A percentile compares a stretch with the other conserved stretches of the same genome.
Conservation (phyloP, 2,329 filamentous ascomycete genomes). For the Arthrobotrys iridis region DNA sequence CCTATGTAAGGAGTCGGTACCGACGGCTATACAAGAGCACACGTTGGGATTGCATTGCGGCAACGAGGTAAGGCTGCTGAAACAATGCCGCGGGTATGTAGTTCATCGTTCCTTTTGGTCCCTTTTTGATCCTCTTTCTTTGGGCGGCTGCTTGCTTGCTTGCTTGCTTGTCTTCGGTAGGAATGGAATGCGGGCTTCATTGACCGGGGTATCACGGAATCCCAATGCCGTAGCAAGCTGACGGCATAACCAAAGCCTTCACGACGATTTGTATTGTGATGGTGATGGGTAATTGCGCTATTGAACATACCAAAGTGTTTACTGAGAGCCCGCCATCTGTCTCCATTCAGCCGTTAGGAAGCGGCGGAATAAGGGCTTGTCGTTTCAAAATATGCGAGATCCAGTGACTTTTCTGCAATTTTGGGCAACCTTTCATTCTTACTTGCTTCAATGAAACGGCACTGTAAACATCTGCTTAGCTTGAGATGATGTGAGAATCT, state of each 20-base stretch:
- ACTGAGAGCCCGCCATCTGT: not conserved
- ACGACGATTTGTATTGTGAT: constrained; percentile 9
- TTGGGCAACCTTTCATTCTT: not conserved
- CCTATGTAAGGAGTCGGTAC: constrained; percentile 7
- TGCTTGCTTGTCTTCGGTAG: not conserved
- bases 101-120: not conserved
- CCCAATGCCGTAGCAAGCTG: not conserved
- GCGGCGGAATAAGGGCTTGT: constrained; percentile 2
- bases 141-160: not conserved
- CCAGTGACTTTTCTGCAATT: constrained; percentile 13
- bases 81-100: constrained; percentile 8
- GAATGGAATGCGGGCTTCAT: constrained; percentile 8
- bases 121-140: too few species aligned
- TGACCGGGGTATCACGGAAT: constrained; percentile 18
- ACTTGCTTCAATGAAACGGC: not conserved
- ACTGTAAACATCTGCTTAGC: constrained; percentile 21
- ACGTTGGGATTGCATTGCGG: not conserved
- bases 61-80: constrained; percentile 28
- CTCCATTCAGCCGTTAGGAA: constrained; percentile 5
- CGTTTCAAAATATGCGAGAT: constrained; percentile 53
- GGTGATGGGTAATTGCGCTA: not conserved
- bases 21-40: constrained; percentile 13
- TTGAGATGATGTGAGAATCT: not conserved
- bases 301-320: not conserved
- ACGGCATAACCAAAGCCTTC: not conserved